Percentiles rank a stretch among this genome's conserved stretches.
Conservation (phyloP, 78 protist species). For the Acrasis kona region DNA sequence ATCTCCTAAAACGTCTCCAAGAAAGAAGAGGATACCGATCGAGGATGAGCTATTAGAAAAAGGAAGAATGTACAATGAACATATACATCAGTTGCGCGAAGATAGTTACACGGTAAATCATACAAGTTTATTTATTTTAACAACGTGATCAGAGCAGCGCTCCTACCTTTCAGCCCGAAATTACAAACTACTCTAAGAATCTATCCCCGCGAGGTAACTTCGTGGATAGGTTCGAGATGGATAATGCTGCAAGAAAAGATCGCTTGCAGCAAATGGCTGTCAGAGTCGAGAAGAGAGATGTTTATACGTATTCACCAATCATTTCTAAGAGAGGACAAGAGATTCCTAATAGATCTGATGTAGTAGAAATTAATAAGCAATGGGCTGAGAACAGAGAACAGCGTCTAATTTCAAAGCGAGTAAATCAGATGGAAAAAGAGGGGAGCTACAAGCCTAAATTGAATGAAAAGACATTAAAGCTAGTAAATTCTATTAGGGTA, state of each 20-base stretch:
- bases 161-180: neutral
- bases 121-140: neutral
- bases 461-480: neutral
- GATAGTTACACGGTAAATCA: no score
- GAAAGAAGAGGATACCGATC: neutral
- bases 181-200: neutral
- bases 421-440: no score
- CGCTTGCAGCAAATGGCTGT: no score
- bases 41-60: constrained; percentile 17
- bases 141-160: neutral
- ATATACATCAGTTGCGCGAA: constrained; percentile 3
- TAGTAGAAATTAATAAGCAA: no score
- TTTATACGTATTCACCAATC: no score
- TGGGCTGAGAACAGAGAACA: no score
- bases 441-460: neutral
- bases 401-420: no score
- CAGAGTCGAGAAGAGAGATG: no score
- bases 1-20: no score
- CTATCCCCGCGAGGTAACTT: neutral
- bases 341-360: no score
- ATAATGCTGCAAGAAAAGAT: neutral
- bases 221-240: neutral
- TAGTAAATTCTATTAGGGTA: neutral
- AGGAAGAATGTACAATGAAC: constrained; percentile 9
- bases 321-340: no score